A percentile compares a stretch with the other conserved stretches of the same genome.
Evolutionary conservation across 1,284 basidiomycete genomes (phyloP).

Genomic region (Microbotryum intermedium): DNA sequence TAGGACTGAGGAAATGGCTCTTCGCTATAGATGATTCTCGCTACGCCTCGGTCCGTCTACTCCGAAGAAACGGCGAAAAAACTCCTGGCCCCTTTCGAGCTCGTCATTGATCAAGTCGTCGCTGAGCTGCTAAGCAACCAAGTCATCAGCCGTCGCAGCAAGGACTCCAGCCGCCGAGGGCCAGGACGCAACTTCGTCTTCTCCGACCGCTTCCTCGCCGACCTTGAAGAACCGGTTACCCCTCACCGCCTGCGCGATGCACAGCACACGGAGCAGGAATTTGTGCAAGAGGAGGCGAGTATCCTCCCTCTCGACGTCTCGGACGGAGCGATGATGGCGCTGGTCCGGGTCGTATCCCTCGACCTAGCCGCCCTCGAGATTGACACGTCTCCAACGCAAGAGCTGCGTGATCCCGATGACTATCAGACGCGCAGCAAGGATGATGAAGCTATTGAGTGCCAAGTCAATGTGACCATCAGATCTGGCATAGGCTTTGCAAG

Average conservation of each 20-base stretch:
- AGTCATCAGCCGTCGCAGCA: constrained; percentile 18
- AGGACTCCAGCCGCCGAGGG: constrained; percentile 32
- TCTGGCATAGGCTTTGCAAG: too few species aligned
- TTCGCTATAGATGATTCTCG: constrained; percentile 57
- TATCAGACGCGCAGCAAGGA: constrained; percentile 54
- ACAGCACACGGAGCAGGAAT: too few species aligned
- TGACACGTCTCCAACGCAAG: constrained; percentile 51
- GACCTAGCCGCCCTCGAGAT: constrained; percentile 48
- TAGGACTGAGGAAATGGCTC: too few species aligned
- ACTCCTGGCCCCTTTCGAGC: constrained; percentile 50
- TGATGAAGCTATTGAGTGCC: constrained; percentile 43
- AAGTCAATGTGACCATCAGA: constrained; percentile 11
- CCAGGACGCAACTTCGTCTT: constrained; percentile 13
- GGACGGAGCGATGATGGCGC: constrained; percentile 63
- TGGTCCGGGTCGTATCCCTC: constrained; percentile 60
- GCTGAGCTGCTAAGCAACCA: constrained; percentile 36
- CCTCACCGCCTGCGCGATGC: neutral
- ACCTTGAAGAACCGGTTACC: constrained; percentile 4
- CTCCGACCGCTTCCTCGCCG: constrained; percentile 14
- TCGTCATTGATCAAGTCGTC: constrained; percentile 49
- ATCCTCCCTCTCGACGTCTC: constrained; percentile 62
- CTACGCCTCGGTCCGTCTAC: constrained; percentile 59
- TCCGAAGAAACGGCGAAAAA: constrained; percentile 50
- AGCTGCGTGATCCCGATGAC: constrained; percentile 37
- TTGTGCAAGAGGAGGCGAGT: constrained; percentile 46